Evolutionary conservation across 306 rosid genomes (phyloP), one percentile per base, ranked within the genome.

Genomic region (Trifolium fragiferum): DNA sequence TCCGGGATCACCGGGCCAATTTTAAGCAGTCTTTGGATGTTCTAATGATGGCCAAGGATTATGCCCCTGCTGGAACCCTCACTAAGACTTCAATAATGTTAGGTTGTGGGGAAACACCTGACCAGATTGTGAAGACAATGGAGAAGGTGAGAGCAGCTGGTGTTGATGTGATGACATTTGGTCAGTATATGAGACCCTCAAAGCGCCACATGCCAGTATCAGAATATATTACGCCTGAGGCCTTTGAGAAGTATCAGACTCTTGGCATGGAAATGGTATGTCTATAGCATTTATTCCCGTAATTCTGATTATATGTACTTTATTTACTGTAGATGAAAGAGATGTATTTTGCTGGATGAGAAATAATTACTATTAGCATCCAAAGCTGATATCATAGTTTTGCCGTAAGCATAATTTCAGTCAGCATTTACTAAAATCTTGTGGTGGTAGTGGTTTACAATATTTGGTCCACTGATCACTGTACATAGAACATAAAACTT

Each of bases 111-210:
- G 99, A 95, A 80, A 89, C 97, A 76, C 97, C 98, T 7, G 96
- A 92, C 37, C 98, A 95, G 80, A 85, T 95, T 37, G 92, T 95
- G 86, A 90, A 86, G 79, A 92, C 99, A 20, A 95, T 95, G 99
- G 98, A 92, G 92, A 95, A 92, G 90, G 97, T 95, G 83, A 86
- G 90, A 84, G 97, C 90, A n/a, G 99, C 99, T 5, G 99, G 98
- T 72, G 96, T 95, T 74, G 99, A 92, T 37, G 98, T 95, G 78
- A 92, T 95, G 90, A 95, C 99, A 55, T 95, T 95, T 78, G 99
- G 99, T 73, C 98, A 92, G 69, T 92, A 95, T 64, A 95, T 95
- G 99, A 90, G 99, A 81, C 98, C 99, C 57, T 92, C 99, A 41
- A 95, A 95, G 84, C 99, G 98, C 65, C 99, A 92, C 68, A 95